phyloP scores from a whole-genome alignment of 805 yeast species.

The Kockiozyma suomiensis region DNA sequence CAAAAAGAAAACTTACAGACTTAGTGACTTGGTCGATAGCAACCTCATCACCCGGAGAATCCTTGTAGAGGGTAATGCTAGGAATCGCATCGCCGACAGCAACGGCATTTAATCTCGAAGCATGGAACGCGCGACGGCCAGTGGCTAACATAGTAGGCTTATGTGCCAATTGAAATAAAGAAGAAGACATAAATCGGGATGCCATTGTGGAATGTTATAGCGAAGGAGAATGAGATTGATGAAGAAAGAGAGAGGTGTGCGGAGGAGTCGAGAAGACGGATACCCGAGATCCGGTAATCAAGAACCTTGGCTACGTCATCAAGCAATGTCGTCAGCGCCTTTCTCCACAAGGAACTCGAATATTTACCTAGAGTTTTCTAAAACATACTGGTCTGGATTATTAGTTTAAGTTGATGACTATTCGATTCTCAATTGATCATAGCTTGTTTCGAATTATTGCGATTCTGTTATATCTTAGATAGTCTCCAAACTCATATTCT shows the following conservation, averaged over 20 bases:
- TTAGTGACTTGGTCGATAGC: constrained; percentile 50
- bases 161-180: background rate
- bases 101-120: constrained; percentile 40
- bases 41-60: constrained; percentile 65
- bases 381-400: too few species aligned
- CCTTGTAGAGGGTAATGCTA: constrained; percentile 54
- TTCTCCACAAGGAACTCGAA: too few species aligned
- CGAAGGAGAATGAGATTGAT: background rate
- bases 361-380: too few species aligned
- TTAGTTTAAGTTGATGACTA: too few species aligned
- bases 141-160: background rate
- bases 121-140: constrained; percentile 36
- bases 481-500: too few species aligned
- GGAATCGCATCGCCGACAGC: constrained; percentile 67
- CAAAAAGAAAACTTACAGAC: constrained; percentile 6
- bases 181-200: background rate
- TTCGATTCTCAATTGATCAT: too few species aligned
- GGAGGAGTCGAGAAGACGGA: background rate
- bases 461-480: too few species aligned
- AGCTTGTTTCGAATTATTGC: too few species aligned
- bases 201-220: background rate
- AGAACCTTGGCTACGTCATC: too few species aligned
- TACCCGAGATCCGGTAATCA: too few species aligned
- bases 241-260: background rate
- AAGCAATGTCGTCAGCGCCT: too few species aligned